Base-by-base conservation (phyloP, 2,329 filamentous ascomycete genomes). In the Colletotrichum salicis region DNA sequence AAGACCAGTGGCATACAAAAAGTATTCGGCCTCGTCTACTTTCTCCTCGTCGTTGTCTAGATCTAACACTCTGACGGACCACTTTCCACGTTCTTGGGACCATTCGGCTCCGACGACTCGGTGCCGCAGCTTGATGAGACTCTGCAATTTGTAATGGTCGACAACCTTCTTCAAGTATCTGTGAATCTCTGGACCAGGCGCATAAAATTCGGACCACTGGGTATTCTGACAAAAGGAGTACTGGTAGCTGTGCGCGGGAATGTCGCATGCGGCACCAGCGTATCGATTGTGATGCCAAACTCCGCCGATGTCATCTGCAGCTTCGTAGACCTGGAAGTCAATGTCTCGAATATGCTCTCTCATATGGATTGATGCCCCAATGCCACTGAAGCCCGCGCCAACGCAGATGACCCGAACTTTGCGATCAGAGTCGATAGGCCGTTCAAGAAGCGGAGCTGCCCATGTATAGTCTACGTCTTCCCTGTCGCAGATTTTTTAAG, bases 281-380 rank as follows among this genome's bases (percentile, higher is more conserved):
- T 78, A 77, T 11, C 73, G 54, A 31, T 76, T 76, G 24, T 76
- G 74, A 19, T 73, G 64, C 76, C 75, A 77, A 3, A 73, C 73
- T 12, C 78, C 78, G 1, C 75, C 75, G 10, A 76, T 41, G 24
- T 74, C 64, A 8, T 67, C 29, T 48, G 77, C 77, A 74, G 77
- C 76, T 27, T 79, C 77, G 66, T 78, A 79, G 64, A 73, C 70
- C n/a, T 74, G 72, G 1, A 76, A 51, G 8, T 76, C 74, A 15
- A 76, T 41, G 45, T 76, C 72, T 12, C 12, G 29, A 27, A 64
- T 22, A 27, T 58, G 62, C 15, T 58, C 15, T 13, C 5, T 31
- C 15, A 48, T 4, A 11, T 58, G 51, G 19, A 56, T 56, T 15
- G 51, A 31, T 13, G 62, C 29, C 6, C 31, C 33, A 2, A 58